phyloP scores from a whole-genome alignment of 2,329 filamentous ascomycete genomes.

The Colletotrichum plurivorum region DNA sequence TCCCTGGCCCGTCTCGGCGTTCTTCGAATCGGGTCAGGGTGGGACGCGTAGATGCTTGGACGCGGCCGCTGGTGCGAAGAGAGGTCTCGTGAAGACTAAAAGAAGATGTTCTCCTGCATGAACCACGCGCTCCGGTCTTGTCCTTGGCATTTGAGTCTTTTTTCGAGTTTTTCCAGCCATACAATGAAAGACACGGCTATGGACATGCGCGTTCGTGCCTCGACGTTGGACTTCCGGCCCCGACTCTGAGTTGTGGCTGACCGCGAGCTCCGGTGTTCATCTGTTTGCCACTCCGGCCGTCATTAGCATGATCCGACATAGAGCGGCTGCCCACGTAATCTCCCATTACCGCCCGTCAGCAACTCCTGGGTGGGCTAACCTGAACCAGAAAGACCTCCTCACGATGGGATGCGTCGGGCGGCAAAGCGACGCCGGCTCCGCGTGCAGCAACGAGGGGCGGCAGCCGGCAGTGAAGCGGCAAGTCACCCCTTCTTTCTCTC shows the following conservation, averaged over 20 bases:
- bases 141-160: neutral
- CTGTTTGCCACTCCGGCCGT: too few relatives aligned
- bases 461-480: neutral
- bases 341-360: too few relatives aligned
- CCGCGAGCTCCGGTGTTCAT: too few relatives aligned
- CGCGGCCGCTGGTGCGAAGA: neutral
- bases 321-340: too few relatives aligned
- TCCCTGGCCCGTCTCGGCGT: slow-evolving; percentile 27
- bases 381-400: neutral
- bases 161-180: neutral
- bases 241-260: too few relatives aligned
- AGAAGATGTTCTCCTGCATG: neutral
- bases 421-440: neutral
- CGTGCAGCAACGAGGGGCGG: neutral
- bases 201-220: too few relatives aligned
- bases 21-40: neutral
- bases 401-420: neutral
- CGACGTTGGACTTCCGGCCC: too few relatives aligned
- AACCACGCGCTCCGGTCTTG: neutral
- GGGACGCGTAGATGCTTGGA: neutral
- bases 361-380: neutral
- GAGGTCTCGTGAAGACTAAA: too few relatives aligned
- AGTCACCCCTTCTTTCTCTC: neutral
- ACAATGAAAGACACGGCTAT: neutral
- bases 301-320: too few relatives aligned